A percentile compares a stretch with the other conserved stretches of the same genome.
phyloP scores from a whole-genome alignment of 495 filamentous ascomycete species.

The Physcia stellaris region DNA sequence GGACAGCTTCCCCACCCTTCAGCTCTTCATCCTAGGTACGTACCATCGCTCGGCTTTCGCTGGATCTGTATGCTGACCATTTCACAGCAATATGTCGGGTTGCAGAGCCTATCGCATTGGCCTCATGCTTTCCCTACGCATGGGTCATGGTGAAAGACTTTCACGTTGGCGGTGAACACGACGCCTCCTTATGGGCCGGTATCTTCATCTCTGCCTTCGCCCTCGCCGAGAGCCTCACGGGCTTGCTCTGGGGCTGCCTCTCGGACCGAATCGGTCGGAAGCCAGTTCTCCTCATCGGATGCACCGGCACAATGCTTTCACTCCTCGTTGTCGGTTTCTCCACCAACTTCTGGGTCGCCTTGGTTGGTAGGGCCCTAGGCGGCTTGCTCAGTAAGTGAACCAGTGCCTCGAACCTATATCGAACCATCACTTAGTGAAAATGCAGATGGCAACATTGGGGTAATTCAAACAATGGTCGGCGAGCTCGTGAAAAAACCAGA shows the following conservation, averaged over 20 bases:
- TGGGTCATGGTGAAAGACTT: slow-evolving; percentile 70
- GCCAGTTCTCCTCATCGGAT: slow-evolving; percentile 66
- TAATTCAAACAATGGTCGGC: slow-evolving; percentile 87
- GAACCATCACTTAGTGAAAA: neutral
- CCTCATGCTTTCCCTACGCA: slow-evolving; percentile 79
- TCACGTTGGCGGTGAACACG: slow-evolving; percentile 47
- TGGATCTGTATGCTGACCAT: no score
- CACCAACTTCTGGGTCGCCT: slow-evolving; percentile 62
- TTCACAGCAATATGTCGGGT: slow-evolving; percentile 55
- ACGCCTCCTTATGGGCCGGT: slow-evolving; percentile 74
- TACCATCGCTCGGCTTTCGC: slow-evolving; percentile 3
- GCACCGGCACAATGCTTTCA: slow-evolving; percentile 64
- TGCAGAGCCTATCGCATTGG: slow-evolving; percentile 79
- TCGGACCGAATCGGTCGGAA: slow-evolving; percentile 77
- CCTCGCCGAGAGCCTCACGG: slow-evolving; percentile 64
- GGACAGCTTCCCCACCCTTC: slow-evolving; percentile 55
- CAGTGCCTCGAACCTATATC: neutral
- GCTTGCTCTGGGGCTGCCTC: slow-evolving; percentile 73
- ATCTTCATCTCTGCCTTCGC: slow-evolving; percentile 77
- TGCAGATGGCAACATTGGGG: slow-evolving; percentile 64
- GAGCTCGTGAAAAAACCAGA: slow-evolving; percentile 66
- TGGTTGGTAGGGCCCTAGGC: slow-evolving; percentile 60
- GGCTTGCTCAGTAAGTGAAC: slow-evolving; percentile 46
- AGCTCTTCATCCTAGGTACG: slow-evolving; percentile 64
- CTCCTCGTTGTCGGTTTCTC: slow-evolving; percentile 75